Evolutionary conservation across 1,139 yeast genomes (phyloP), one percentile per base, ranked within the genome.

Genomic region (Magnusiomyces ingens): DNA sequence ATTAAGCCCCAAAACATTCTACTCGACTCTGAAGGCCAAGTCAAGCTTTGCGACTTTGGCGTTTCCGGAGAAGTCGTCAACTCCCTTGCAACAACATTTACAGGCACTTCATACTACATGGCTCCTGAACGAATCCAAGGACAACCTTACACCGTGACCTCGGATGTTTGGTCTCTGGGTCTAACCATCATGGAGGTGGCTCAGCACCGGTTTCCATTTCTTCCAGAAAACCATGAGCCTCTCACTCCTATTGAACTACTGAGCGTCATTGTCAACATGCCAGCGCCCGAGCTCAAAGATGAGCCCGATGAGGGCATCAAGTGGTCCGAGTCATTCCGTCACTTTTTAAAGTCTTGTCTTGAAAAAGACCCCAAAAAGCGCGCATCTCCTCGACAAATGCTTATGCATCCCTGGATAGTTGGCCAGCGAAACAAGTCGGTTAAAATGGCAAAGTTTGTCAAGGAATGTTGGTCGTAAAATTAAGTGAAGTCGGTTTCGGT

Each of bases 101-200:
- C 96, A 0, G 99, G 99, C 0, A 93, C 99, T 0, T 91, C 95
- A 21, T 91, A 88, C 67, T 93, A 93, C 69, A 93, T 93, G 99
- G 98, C 98, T 0, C 99, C 99, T 0, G 99, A 93, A 68, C 77
- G 99, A 62, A 90, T 93, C 48, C 88, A 87, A 73, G 97, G 97
- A 37, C 91, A 89, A 64, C 93, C 96, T 1, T 93, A 93, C 65
- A 85, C 95, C 12, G 96, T 91, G 2, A 87, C 96, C 1, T 84
- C 95, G 62, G 99, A 93, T 67, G 93, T 93, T 17, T 93, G 99
- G 99, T 90, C 97, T 1, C 72, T 93, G 38, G 99, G 99, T 0
- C 74, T 93, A 57, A 90, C 98, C 0, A 71, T 93, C 51, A 75
- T 93, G 66, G 99, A 93, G 67, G 97, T 91, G 32, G 96, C 98